A percentile compares a stretch with the other conserved stretches of the same genome.
These are phyloP conservation scores for Chrysoporthe puriensis DNA, from an alignment of 2,329 filamentous ascomycete species.

Conservation along the genomic window DNA sequence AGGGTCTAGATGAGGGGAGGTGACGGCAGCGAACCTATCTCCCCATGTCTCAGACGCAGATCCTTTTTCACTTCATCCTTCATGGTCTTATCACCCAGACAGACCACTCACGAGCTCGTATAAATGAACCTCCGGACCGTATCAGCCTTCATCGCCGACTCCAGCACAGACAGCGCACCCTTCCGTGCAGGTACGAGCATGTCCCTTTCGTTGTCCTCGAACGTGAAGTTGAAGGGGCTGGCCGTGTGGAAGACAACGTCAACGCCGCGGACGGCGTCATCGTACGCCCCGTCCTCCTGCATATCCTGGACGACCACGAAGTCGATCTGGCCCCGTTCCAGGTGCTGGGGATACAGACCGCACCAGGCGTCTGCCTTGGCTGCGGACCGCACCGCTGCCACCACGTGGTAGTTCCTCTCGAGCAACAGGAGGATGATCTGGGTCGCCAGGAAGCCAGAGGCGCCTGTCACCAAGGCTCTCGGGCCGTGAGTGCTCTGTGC, in stretches of 20 bases:
- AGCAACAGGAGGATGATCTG: conserved; percentile 8
- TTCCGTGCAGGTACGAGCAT: conserved; percentile 9
- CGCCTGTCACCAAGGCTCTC: neutral
- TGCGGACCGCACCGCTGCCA: neutral
- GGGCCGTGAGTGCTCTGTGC: neutral
- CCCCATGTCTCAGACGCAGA: neutral
- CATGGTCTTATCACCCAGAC: too few relatives aligned
- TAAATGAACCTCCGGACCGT: neutral
- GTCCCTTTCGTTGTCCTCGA: conserved; percentile 7
- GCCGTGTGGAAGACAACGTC: conserved; percentile 7
- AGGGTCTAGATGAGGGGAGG: conserved; percentile 9
- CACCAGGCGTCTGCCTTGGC: conserved; percentile 10
- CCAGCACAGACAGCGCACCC: conserved; percentile 7
- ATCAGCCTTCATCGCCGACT: conserved; percentile 9
- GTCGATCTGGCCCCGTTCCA: neutral
- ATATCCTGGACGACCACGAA: conserved; percentile 8
- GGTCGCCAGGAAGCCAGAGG: conserved; percentile 7
- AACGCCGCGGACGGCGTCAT: conserved; percentile 3
- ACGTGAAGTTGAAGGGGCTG: conserved; percentile 11
- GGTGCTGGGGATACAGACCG: neutral
- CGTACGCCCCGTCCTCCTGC: conserved; percentile 3
- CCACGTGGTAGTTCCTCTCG: conserved; percentile 5
- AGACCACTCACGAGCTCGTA: conserved; percentile 6
- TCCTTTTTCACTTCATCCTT: neutral
- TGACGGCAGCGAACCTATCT: conserved; percentile 11